Evolutionary conservation across 257 asterid genomes (phyloP), one percentile per base, ranked within the genome.

Genomic region (Solanum gandarillasii): DNA sequence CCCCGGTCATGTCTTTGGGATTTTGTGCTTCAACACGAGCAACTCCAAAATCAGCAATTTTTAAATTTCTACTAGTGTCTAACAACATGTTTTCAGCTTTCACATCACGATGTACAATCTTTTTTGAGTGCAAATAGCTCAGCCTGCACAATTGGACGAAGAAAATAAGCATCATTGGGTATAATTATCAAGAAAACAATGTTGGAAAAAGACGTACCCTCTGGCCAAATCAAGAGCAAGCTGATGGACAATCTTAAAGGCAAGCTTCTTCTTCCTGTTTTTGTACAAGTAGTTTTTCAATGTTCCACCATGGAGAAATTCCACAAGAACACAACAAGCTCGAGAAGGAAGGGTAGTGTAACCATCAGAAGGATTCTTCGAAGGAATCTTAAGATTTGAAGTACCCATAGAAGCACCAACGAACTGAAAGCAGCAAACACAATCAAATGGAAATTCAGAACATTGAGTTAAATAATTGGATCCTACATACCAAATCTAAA

Each of bases 401-500:
- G 99, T 96, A 79, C 98, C 99, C 99, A 96, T 96, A 43, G 98
- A 96, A 87, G 99, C 99, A 79, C 98, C 98, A 35, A 96, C 90
- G 88, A 96, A 96, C 98, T 95, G 86, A 90, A 58, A 87, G 25
- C 27, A 84, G 86, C 21, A 36, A 87, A 20, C 21, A 43, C 21
- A 35, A 60, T 27, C 70, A 34, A 32, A 88, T 36, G 67, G 48
- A 25, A 32, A 5, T 62, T 62, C 65, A 34, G 25, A 11, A 70
- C 14, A 39, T 4, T 86, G 32, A 8, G 21, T 4, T 23, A 39
- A 7, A 6, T 76, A 76, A 76, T 39, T 13, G 5, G 60, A 76
- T 39, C 55, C 31, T 18, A 29, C 20, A 29, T 10, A 73, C 36
- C 65, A 32, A 52, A 29, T 82, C 12, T 62, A 46, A 75, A 82